Evolutionary conservation across 441 rosid species (phyloP), one percentile per base, ranked within the genome.

Genomic region (Pelargonium citronellum): DNA sequence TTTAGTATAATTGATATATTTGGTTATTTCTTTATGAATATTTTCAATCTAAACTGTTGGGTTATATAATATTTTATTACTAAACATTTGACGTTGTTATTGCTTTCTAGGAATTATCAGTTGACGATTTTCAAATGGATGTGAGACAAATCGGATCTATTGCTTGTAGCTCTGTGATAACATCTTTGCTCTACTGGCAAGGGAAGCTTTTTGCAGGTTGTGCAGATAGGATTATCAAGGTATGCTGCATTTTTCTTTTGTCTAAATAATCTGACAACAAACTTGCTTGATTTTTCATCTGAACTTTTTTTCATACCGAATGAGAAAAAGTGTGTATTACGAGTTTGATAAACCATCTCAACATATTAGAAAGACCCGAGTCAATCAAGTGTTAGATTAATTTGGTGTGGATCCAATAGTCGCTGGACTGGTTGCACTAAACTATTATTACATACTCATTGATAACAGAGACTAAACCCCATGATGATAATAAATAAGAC

Each of bases 201-300:
- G 97, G 96, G 71, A 87, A 88, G 82, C 90, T 91, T 77, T 89
- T 86, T 76, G 91, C 81, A 1, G 98, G 93, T 74, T 83, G 73
- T 77, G 93, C 85, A 63, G 89, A 91, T 80, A 82, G 78, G 73
- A 80, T 76, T 16, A 39, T 91, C 61, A 89, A 85, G 96, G 97
- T 91, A 77, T 64, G 71, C 67, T 8, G 3, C 51, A 30, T 30
- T 8, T 12, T 7, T 12, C 2, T 44, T 44, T 44, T 44, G 13
- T 46, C 51, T 8, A 8, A 43, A 6, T 6, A 6, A 11, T 49
- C n/a, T 49, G 16, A 49, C 16, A 13, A 49, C 16, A 49, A 49
- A 49, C 57, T 49, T 49, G 57, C 57, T 11, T 49, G 57, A 12
- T 49, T 49, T n/a, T 15, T 49, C 57, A 4, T 49, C n/a, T 49